These are phyloP conservation scores for Aphanocladium album DNA, from an alignment of 2,329 filamentous ascomycete species.

Conservation along the genomic window DNA sequence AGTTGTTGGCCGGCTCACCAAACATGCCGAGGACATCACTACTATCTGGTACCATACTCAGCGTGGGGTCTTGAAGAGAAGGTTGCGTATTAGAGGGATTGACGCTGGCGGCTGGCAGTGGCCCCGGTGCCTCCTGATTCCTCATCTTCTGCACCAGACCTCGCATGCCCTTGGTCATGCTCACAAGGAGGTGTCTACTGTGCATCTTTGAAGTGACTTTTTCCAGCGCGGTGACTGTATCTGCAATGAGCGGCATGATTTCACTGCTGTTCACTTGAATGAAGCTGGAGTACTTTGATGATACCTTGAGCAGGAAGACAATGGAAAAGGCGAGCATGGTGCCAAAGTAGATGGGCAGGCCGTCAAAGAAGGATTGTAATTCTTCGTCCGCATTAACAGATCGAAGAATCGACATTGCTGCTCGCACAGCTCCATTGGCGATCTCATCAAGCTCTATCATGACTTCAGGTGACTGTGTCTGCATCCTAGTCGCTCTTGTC, in stretches of 20 bases:
- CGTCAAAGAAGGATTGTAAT: conserved; percentile 12
- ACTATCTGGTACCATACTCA: not conserved
- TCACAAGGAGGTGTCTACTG: conserved; percentile 9
- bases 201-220: conserved; percentile 10
- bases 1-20: conserved; percentile 1
- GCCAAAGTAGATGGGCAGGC: conserved; percentile 11
- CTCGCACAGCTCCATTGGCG: conserved; percentile 6
- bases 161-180: conserved; percentile 11
- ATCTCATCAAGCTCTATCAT: conserved; percentile 11
- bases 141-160: conserved; percentile 11
- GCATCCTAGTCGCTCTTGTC: not conserved
- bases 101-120: not conserved
- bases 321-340: conserved; percentile 10
- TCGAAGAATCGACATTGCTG: conserved; percentile 10
- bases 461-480: conserved; percentile 7
- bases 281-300: conserved; percentile 6
- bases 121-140: not conserved
- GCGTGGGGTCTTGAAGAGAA: not conserved
- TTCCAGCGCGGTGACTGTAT: conserved; percentile 8
- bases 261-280: conserved; percentile 5
- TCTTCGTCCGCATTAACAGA: conserved; percentile 10
- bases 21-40: conserved; percentile 3
- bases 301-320: conserved; percentile 11
- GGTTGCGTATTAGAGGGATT: not conserved
- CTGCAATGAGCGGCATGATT: conserved; percentile 1